Conservation (phyloP, 495 filamentous ascomycete species). For the Penicillium coffeae region DNA sequence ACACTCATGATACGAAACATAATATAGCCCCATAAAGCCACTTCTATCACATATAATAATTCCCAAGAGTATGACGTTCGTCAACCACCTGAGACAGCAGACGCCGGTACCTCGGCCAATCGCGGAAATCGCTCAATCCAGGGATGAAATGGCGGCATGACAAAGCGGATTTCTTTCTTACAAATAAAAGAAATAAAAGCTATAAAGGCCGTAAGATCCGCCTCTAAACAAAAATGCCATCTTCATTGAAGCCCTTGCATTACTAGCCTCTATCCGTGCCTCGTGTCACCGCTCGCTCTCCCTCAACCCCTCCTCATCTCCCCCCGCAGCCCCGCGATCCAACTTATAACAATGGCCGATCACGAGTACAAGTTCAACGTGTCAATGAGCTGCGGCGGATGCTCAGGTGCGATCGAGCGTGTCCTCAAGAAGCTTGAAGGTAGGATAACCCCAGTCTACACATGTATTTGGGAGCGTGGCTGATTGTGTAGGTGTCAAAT, state of each 20-base stretch:
- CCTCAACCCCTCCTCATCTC: not conserved
- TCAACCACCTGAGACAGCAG: no score
- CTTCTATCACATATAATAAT: no score
- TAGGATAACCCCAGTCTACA: conserved; percentile 31
- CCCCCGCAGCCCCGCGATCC: conserved; percentile 7
- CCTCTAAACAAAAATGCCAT: no score
- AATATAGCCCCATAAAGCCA: no score
- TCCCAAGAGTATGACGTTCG: no score
- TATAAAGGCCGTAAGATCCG: no score
- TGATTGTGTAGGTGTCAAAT: conserved; percentile 67
- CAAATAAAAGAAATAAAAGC: no score
- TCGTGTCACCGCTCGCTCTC: no score
- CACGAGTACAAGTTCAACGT: conserved; percentile 70
- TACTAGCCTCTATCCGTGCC: no score
- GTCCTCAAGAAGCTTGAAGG: conserved; percentile 94
- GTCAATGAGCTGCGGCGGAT: conserved; percentile 65
- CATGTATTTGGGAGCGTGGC: not conserved
- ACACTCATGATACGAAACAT: no score
- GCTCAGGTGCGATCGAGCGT: conserved; percentile 73
- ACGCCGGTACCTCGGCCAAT: conserved; percentile 9
- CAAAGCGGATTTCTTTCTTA: conserved; percentile 7
- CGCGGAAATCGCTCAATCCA: conserved; percentile 17
- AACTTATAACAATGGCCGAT: conserved; percentile 47
- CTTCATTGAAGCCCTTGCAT: no score
- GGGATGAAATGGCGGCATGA: conserved; percentile 3